Conservation (phyloP, 2,329 filamentous ascomycete genomes). For the Epichloe elymi region DNA sequence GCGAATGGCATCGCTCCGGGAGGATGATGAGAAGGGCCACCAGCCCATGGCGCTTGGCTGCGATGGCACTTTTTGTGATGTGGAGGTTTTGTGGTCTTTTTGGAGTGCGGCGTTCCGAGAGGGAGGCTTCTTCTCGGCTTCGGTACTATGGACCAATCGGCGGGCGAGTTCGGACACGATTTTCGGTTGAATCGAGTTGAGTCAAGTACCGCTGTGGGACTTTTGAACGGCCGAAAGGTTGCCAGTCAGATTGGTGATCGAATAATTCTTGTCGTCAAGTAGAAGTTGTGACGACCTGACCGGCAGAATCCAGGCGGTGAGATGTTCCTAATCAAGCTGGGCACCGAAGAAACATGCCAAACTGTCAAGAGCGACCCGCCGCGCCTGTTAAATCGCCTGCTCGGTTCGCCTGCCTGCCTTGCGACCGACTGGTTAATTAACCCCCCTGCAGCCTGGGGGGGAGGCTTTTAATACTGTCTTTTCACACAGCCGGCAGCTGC, state of each 20-base stretch:
- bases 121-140: too few relatives aligned
- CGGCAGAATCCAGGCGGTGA: slow-evolving; percentile 2
- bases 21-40: slow-evolving; percentile 31
- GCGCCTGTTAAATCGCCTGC: too few relatives aligned
- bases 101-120: background rate
- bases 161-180: too few relatives aligned
- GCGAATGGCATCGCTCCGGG: slow-evolving; percentile 35
- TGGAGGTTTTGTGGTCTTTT: background rate
- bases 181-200: too few relatives aligned
- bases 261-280: too few relatives aligned
- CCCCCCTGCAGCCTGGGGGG: too few relatives aligned
- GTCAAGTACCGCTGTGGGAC: background rate
- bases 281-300: background rate
- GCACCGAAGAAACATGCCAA: background rate
- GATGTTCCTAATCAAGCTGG: background rate
- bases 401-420: background rate
- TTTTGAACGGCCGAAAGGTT: too few relatives aligned
- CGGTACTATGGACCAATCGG: too few relatives aligned
- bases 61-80: background rate
- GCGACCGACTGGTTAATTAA: too few relatives aligned
- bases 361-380: background rate
- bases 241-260: too few relatives aligned
- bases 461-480: too few relatives aligned
- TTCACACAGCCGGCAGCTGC: too few relatives aligned
- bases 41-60: slow-evolving; percentile 23